Conservation (phyloP, 1,284 basidiomycete species). For the Grifola frondosa region DNA sequence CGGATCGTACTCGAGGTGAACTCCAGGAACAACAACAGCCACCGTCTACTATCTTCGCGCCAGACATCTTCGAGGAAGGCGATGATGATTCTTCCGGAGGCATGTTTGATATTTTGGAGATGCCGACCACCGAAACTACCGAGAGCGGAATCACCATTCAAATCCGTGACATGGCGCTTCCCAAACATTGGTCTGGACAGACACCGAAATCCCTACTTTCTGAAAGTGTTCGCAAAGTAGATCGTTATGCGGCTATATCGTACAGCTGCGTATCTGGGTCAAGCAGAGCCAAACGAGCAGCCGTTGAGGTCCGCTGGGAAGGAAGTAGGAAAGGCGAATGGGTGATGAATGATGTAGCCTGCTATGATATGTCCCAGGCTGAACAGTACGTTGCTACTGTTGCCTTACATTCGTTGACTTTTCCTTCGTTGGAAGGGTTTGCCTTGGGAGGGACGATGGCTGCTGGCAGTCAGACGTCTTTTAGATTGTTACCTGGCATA, state of each 20-base stretch:
- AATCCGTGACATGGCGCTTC: conserved; percentile 76
- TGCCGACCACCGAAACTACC: conserved; percentile 52
- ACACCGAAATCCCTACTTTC: conserved; percentile 70
- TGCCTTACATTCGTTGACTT: conserved; percentile 78
- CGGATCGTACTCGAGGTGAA: neutral
- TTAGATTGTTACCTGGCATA: conserved; percentile 74
- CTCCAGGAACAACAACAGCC: conserved; percentile 10
- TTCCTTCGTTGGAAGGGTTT: conserved; percentile 62
- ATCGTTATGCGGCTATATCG: conserved; percentile 73
- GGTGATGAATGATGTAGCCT: conserved; percentile 86
- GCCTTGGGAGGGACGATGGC: conserved; percentile 44
- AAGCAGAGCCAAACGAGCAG: conserved; percentile 71
- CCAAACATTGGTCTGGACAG: conserved; percentile 78
- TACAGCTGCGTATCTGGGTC: conserved; percentile 66
- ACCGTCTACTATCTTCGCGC: conserved; percentile 8
- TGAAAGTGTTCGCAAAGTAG: conserved; percentile 65
- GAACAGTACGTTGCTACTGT: conserved; percentile 90
- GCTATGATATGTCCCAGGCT: conserved; percentile 76
- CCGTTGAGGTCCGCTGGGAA: conserved; percentile 74
- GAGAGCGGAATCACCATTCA: conserved; percentile 55
- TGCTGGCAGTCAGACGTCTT: conserved; percentile 53
- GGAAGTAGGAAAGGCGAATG: conserved; percentile 65
- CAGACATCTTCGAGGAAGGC: conserved; percentile 51
- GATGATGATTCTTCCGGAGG: conserved; percentile 62
- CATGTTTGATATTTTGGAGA: conserved; percentile 79